These are phyloP conservation scores for Rhizopus arrhizus DNA, from an alignment of 371 early-diverging fungal species.

Conservation along the genomic window DNA sequence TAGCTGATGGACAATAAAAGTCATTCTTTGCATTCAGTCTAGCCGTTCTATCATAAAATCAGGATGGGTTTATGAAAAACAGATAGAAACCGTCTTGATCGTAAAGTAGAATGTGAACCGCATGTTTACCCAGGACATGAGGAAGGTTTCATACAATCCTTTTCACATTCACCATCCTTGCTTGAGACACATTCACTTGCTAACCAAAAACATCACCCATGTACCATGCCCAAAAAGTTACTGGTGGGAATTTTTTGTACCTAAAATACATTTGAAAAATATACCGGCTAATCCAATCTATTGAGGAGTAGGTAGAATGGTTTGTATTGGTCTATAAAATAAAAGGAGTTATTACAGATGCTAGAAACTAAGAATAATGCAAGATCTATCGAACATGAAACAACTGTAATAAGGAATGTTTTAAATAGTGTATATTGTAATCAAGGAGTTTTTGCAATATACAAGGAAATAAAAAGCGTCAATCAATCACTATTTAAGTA, in stretches of 20 bases:
- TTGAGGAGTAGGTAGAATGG: neutral
- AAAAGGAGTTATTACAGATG: conserved; percentile 20
- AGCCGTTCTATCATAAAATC: conserved; percentile 36
- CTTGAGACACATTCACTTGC: conserved; percentile 44
- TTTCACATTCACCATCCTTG: conserved; percentile 43
- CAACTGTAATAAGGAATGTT: conserved; percentile 22
- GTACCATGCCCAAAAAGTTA: too few relatives aligned
- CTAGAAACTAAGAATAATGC: conserved; percentile 34
- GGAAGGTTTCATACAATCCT: conserved; percentile 43
- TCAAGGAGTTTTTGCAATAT: conserved; percentile 51
- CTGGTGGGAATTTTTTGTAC: too few relatives aligned
- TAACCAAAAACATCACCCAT: conserved; percentile 39
- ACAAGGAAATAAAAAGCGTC: conserved; percentile 39
- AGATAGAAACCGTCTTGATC: conserved; percentile 29
- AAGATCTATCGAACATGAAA: conserved; percentile 23
- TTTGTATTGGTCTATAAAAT: neutral
- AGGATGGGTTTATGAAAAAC: neutral
- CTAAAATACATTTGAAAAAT: conserved; percentile 11
- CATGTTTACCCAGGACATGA: conserved; percentile 53
- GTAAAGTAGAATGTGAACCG: conserved; percentile 52
- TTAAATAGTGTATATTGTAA: conserved; percentile 43
- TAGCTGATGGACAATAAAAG: conserved; percentile 43
- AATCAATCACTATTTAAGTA: conserved; percentile 38
- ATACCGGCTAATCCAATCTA: conserved; percentile 19
- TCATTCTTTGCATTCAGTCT: conserved; percentile 49